phyloP scores from a whole-genome alignment of 371 early-diverging fungal species.

The Dichotomocladium elegans region DNA sequence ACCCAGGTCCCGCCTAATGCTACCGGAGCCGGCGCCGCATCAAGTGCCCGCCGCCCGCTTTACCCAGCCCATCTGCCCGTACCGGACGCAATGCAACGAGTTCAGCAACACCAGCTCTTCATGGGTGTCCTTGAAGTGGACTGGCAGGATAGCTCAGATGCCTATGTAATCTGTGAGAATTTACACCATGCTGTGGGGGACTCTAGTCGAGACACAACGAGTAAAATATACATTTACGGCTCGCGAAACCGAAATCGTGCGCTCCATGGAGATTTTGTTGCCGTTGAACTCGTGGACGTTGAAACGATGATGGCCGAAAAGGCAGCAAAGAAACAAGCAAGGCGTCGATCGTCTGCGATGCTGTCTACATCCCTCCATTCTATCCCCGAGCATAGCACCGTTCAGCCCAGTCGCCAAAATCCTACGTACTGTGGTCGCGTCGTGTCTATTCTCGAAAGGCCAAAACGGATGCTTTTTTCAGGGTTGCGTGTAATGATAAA shows the following conservation, averaged over 20 bases:
- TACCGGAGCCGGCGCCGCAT: not conserved
- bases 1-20: too few species aligned
- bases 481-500: constrained; percentile 28
- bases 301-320: constrained; percentile 36
- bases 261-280: constrained; percentile 70
- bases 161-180: constrained; percentile 58
- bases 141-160: constrained; percentile 47
- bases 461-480: constrained; percentile 23
- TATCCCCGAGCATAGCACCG: constrained; percentile 17
- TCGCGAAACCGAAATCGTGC: constrained; percentile 71
- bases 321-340: constrained; percentile 20
- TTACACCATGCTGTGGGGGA: too few species aligned
- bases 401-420: not conserved
- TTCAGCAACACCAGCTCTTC: constrained; percentile 21
- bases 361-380: constrained; percentile 8
- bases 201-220: too few species aligned
- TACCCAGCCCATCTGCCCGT: constrained; percentile 23
- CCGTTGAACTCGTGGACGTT: constrained; percentile 54
- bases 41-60: constrained; percentile 11
- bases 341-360: constrained; percentile 14
- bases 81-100: constrained; percentile 18
- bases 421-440: constrained; percentile 31
- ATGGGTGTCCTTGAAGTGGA: constrained; percentile 29
- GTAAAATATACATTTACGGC: constrained; percentile 58
- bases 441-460: constrained; percentile 31